These are phyloP conservation scores for Cylindrotheca fusiformis DNA, from an alignment of 108 stramenopile genomes.

Conservation along the genomic window DNA sequence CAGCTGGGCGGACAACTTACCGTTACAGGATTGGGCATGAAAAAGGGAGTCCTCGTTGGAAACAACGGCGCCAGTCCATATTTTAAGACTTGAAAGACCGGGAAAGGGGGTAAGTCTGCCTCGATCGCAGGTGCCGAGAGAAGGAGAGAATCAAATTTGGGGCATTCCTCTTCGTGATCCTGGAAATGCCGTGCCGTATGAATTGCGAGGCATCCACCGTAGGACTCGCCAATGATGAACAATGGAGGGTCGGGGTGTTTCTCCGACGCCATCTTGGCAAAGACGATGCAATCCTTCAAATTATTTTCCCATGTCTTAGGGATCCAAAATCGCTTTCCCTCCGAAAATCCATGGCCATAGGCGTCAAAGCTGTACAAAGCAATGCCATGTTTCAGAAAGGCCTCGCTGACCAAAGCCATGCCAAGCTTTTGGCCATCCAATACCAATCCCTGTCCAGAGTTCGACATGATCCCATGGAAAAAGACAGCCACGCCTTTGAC, in stretches of 20 bases:
- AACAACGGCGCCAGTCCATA: slow-evolving; percentile 40
- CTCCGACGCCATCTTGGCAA: slow-evolving; percentile 27
- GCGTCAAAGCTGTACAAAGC: slow-evolving; percentile 31
- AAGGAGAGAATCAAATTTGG: slow-evolving; percentile 32
- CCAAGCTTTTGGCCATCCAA: slow-evolving; percentile 9
- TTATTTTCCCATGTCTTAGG: slow-evolving; percentile 34
- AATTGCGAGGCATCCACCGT: slow-evolving; percentile 43
- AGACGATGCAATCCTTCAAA: slow-evolving; percentile 32
- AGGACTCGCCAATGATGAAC: slow-evolving; percentile 50
- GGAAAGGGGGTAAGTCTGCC: slow-evolving; percentile 48
- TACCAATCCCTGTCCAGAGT: slow-evolving; percentile 4
- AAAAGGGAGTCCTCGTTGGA: slow-evolving; percentile 47
- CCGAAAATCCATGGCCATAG: slow-evolving; percentile 54
- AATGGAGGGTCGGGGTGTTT: slow-evolving; percentile 30
- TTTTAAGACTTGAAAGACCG: slow-evolving; percentile 34
- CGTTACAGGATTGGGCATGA: slow-evolving; percentile 60
- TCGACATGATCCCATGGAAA: slow-evolving; percentile 25
- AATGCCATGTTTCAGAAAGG: slow-evolving; percentile 12
- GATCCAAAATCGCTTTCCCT: slow-evolving; percentile 44
- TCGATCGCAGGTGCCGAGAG: slow-evolving; percentile 43
- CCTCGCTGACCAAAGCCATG: slow-evolving; percentile 8
- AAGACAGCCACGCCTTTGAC: slow-evolving; percentile 39
- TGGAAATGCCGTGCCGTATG: slow-evolving; percentile 35
- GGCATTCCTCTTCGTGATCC: slow-evolving; percentile 27
- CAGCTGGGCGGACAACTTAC: too few relatives aligned